Conservation (phyloP, 805 yeast species). For the Lipomyces spencermartinsiae region DNA sequence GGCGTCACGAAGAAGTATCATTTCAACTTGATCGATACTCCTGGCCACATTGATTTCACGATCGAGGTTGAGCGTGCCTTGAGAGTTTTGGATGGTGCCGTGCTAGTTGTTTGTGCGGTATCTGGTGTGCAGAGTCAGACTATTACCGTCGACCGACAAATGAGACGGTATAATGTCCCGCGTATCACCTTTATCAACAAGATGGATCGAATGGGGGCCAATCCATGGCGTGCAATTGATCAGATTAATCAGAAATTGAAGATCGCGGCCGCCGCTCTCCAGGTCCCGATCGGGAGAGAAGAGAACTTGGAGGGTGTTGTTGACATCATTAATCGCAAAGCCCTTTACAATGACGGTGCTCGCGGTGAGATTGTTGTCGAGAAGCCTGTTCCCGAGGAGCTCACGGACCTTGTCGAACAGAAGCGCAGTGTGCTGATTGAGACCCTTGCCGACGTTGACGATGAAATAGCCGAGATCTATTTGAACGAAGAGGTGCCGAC, state of each 20-base stretch:
- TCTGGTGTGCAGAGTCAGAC: slow-evolving; percentile 99
- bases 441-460: slow-evolving; percentile 97
- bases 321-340: slow-evolving; percentile 85
- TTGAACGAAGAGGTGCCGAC: slow-evolving; percentile 91
- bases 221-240: slow-evolving; percentile 93
- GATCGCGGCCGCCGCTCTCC: slow-evolving; percentile 96
- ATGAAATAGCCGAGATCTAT: slow-evolving; percentile 91
- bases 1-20: slow-evolving; percentile 69
- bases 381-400: slow-evolving; percentile 74
- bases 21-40: slow-evolving; percentile 95
- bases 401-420: slow-evolving; percentile 84
- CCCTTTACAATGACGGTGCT: slow-evolving; percentile 84
- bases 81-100: slow-evolving; percentile 97
- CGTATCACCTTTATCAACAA: slow-evolving; percentile 94
- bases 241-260: slow-evolving; percentile 86
- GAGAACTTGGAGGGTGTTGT: slow-evolving; percentile 84
- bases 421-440: slow-evolving; percentile 86
- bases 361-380: slow-evolving; percentile 82
- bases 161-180: slow-evolving; percentile 98
- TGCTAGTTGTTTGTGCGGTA: slow-evolving; percentile 96
- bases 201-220: slow-evolving; percentile 99
- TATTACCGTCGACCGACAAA: slow-evolving; percentile 97
- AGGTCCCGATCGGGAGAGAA: slow-evolving; percentile 97
- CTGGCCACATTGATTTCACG: slow-evolving; percentile 98
- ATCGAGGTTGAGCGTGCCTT: slow-evolving; percentile 99